These are phyloP conservation scores for Centrapalus pauciflorus DNA, from an alignment of 129 eudicot species.

Conservation along the genomic window DNA sequence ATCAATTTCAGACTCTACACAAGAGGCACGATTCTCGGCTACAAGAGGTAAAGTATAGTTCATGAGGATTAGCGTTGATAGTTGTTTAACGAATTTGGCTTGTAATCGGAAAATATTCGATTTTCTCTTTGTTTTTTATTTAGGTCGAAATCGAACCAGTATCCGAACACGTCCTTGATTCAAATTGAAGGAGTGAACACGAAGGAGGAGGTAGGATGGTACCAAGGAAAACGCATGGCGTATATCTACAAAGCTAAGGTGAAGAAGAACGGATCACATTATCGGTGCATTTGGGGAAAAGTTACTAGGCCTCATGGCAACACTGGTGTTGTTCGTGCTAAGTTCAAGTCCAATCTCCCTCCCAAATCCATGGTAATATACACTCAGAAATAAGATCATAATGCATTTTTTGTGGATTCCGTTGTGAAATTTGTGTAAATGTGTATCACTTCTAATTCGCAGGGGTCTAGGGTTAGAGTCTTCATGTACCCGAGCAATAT, in stretches of 20 bases:
- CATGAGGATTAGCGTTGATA: too few relatives aligned
- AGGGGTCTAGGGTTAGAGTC: constrained; percentile 74
- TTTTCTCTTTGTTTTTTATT: background rate
- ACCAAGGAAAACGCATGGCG: constrained; percentile 78
- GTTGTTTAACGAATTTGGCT: background rate
- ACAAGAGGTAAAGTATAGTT: constrained; percentile 52
- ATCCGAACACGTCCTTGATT: constrained; percentile 81
- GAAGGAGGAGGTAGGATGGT: constrained; percentile 86
- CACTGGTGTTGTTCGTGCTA: constrained; percentile 91
- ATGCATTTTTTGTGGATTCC: background rate
- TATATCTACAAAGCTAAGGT: constrained; percentile 84
- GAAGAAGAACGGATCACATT: constrained; percentile 73
- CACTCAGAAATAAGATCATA: background rate
- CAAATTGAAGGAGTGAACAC: constrained; percentile 94
- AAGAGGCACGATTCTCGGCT: constrained; percentile 86
- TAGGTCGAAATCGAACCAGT: constrained; percentile 97
- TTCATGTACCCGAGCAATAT: constrained; percentile 83
- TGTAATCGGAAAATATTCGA: background rate
- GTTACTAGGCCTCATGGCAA: constrained; percentile 94
- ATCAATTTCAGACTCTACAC: constrained; percentile 58
- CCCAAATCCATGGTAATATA: constrained; percentile 87
- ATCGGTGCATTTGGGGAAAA: constrained; percentile 96
- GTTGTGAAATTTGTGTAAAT: background rate
- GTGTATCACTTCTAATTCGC: constrained; percentile 2
- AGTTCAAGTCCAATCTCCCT: constrained; percentile 89